Percentiles rank a stretch among this genome's conserved stretches.
Conservation (phyloP, 345 rosid genomes). For the Arabis alpina region DNA sequence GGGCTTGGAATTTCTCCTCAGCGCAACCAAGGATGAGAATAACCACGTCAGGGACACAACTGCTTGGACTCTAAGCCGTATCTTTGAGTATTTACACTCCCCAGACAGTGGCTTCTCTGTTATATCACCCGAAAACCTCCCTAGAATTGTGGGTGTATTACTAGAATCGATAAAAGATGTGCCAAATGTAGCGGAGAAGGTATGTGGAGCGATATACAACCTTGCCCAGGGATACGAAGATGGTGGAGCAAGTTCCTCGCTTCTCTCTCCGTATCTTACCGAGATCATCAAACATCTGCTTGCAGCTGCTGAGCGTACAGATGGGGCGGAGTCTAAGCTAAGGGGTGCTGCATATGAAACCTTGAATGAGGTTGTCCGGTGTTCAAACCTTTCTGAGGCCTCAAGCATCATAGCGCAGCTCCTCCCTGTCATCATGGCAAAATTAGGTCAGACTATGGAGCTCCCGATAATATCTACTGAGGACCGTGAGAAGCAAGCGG, state of each 20-base stretch:
- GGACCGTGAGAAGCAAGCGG: conserved; percentile 91
- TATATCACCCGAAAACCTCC: conserved; percentile 71
- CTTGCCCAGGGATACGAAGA: conserved; percentile 96
- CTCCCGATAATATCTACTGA: conserved; percentile 73
- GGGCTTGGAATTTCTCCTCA: conserved; percentile 81
- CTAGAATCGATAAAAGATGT: conserved; percentile 78
- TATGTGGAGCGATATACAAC: conserved; percentile 91
- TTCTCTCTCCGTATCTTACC: conserved; percentile 70
- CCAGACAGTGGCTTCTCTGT: conserved; percentile 72
- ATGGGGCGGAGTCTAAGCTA: conserved; percentile 73
- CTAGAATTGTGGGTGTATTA: conserved; percentile 59
- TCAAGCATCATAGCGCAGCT: conserved; percentile 69
- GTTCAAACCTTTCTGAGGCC: conserved; percentile 70
- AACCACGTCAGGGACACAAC: conserved; percentile 95
- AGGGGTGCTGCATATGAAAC: conserved; percentile 87
- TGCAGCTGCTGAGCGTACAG: conserved; percentile 73
- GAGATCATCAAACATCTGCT: conserved; percentile 67
- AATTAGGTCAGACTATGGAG: conserved; percentile 72
- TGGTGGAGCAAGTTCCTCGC: conserved; percentile 64
- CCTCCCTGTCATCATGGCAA: conserved; percentile 76
- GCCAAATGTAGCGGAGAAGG: conserved; percentile 90
- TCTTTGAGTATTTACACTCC: conserved; percentile 86
- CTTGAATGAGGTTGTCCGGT: conserved; percentile 88
- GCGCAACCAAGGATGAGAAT: conserved; percentile 78
- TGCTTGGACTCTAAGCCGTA: conserved; percentile 92